Base-by-base conservation (phyloP, 2,329 filamentous ascomycete species). In the Penicillium vulpinum region DNA sequence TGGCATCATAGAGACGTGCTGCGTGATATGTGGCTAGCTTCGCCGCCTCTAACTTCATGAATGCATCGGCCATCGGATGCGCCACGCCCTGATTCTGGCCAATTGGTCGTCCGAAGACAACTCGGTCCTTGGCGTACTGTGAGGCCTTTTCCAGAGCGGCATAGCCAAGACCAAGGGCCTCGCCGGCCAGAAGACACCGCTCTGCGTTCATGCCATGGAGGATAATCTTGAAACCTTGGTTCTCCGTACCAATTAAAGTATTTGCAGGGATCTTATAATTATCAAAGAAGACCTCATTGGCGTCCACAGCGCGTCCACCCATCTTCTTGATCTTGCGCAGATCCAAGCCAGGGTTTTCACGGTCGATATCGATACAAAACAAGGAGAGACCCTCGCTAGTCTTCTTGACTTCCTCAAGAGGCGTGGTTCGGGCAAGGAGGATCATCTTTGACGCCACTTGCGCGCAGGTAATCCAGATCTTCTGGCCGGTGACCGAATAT, bases 241-340 rank as follows among this genome's bases (percentile, higher is more conserved):
- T 86, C 70, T 94, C 88, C 31, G 83, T 70, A 0, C 91, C 91
- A 40, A 95, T 84, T 0, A 93, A 76, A 0, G 85, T 79, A 39
- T 85, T 79, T 0, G 81, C 80, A 0, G 87, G 84, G 15, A 94
- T 84, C 4, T 74, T 71, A 71, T 92, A 95, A 62, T 87, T 84
- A 71, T 94, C 89, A 70, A 95, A 94, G 73, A 95, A 95, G 1
- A 95, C 88, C 69, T 94, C 89, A 63, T 95, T 95, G 0, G 90
- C 89, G 66, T 94, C 90, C 1, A 95, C 85, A 0, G 90, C 89
- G 13, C 89, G 80, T 0, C 90, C 89, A 9, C 91, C 91, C 90
- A 95, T 94, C 72, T 95, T 95, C 73, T 84, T 86, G 64, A 95
- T 95, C 67, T 78, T 84, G 41, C 84, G 85, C 68, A 94, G 78